These are phyloP conservation scores for Penicillium occitanis DNA, from an alignment of 2,329 filamentous ascomycete species.

Conservation along the genomic window DNA sequence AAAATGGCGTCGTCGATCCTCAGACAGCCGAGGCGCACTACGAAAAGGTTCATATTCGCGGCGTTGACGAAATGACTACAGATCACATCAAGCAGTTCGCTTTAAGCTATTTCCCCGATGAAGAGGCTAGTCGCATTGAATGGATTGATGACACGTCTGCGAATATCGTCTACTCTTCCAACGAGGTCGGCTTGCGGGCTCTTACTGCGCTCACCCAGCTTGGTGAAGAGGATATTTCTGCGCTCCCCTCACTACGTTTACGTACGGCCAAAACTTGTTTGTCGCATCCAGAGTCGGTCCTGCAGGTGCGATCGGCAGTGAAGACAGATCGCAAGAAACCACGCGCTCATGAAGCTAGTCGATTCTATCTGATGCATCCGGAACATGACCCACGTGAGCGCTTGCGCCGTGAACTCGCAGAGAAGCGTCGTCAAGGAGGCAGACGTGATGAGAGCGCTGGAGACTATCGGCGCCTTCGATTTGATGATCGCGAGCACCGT, in stretches of 20 bases:
- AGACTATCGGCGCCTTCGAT: conserved; percentile 54
- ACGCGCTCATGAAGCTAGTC: conserved; percentile 75
- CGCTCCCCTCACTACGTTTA: conserved; percentile 61
- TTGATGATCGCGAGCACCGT: conserved; percentile 59
- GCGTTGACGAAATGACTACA: conserved; percentile 78
- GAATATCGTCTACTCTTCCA: conserved; percentile 73
- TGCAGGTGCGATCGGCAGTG: conserved; percentile 74
- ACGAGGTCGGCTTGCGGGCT: conserved; percentile 55
- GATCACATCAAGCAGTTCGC: conserved; percentile 76
- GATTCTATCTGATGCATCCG: conserved; percentile 90
- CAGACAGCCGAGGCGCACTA: conserved; percentile 37
- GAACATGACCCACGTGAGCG: conserved; percentile 81
- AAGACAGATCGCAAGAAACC: conserved; percentile 74
- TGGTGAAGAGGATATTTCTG: conserved; percentile 42
- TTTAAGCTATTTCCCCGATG: conserved; percentile 61
- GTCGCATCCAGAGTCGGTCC: conserved; percentile 64
- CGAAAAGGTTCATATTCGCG: conserved; percentile 78
- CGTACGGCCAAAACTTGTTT: conserved; percentile 69
- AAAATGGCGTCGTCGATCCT: conserved; percentile 30
- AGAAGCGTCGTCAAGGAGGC: conserved; percentile 43
- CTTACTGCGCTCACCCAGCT: conserved; percentile 51
- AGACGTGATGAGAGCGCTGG: conserved; percentile 38
- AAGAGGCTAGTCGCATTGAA: conserved; percentile 65
- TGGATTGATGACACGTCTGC: conserved; percentile 95
- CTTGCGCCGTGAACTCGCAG: conserved; percentile 55